Percentiles rank a stretch among this genome's conserved stretches.
Evolutionary conservation across 78 protist genomes (phyloP).

Genomic region (Protostelium mycophagum): DNA sequence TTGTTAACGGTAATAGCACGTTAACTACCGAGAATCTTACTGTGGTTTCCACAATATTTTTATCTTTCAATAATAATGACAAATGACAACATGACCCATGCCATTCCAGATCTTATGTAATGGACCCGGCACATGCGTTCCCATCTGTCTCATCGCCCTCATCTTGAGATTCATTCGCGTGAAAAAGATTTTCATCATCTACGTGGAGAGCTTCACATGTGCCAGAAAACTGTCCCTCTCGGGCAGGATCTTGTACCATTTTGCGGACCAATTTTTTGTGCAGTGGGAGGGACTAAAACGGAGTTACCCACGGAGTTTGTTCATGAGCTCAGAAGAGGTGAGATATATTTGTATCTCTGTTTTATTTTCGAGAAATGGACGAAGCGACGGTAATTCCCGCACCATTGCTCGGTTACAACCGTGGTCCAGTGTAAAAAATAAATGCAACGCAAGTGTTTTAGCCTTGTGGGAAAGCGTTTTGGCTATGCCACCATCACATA

Average conservation of each 20-base stretch:
- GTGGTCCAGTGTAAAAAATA: too few relatives aligned
- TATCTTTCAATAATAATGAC: conserved; percentile 27
- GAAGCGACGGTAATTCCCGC: too few relatives aligned
- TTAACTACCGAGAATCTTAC: too few relatives aligned
- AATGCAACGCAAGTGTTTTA: too few relatives aligned
- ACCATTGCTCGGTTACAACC: too few relatives aligned
- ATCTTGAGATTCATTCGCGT: conserved; percentile 16
- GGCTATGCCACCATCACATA: too few relatives aligned
- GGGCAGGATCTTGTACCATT: conserved; percentile 41
- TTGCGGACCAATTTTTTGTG: conserved; percentile 51
- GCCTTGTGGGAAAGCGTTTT: too few relatives aligned
- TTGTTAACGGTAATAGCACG: too few relatives aligned
- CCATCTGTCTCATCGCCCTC: conserved; percentile 32
- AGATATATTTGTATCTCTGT: too few relatives aligned
- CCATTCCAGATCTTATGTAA: conserved; percentile 33
- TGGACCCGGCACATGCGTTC: conserved; percentile 81
- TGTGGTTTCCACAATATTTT: conserved; percentile 36
- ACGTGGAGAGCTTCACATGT: conserved; percentile 65
- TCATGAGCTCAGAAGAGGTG: background rate
- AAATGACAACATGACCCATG: conserved; percentile 18
- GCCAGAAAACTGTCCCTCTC: conserved; percentile 53
- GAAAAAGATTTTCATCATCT: conserved; percentile 34
- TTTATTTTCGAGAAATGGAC: too few relatives aligned
- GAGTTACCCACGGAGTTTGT: background rate
- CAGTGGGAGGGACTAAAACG: conserved; percentile 48